These are phyloP conservation scores for Candida nemodendra DNA, from an alignment of 805 yeast species.

Conservation along the genomic window DNA sequence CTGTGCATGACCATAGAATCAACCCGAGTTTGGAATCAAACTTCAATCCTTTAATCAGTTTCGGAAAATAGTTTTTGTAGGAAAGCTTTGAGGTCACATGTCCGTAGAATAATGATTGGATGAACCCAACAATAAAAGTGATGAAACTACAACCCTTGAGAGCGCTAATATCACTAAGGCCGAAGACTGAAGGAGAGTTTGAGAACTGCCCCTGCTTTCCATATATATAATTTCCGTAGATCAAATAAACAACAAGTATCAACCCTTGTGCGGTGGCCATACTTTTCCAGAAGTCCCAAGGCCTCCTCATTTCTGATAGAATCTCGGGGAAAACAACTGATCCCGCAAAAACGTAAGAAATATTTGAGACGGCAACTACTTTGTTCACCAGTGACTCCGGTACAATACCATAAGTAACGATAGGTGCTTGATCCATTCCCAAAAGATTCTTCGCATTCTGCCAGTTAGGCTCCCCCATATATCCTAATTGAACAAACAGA, in stretches of 20 bases:
- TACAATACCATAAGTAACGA: conserved; percentile 6
- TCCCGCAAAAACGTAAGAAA: conserved; percentile 49
- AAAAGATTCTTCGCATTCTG: conserved; percentile 17
- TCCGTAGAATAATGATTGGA: conserved; percentile 45
- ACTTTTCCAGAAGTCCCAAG: conserved; percentile 48
- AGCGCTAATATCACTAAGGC: conserved; percentile 29
- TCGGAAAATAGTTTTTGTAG: conserved; percentile 36
- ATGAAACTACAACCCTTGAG: conserved; percentile 37
- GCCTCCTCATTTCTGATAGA: conserved; percentile 46
- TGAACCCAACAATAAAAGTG: conserved; percentile 38
- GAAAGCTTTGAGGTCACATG: conserved; percentile 43
- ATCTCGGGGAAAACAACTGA: conserved; percentile 46
- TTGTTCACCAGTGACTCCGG: conserved; percentile 24
- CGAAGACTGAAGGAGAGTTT: conserved; percentile 43
- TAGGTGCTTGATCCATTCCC: conserved; percentile 13
- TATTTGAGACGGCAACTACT: conserved; percentile 39
- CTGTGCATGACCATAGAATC: conserved; percentile 14
- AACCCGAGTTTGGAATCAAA: conserved; percentile 33
- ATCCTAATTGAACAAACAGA: conserved; percentile 19
- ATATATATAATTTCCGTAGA: conserved; percentile 42
- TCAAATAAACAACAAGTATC: conserved; percentile 38
- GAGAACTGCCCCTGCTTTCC: conserved; percentile 43
- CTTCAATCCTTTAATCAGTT: conserved; percentile 32
- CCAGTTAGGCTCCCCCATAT: conserved; percentile 22
- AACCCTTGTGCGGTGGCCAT: conserved; percentile 41